Evolutionary conservation across 306 rosid species (phyloP), one percentile per base, ranked within the genome.

Genomic region (Castanopsis chinensis): DNA sequence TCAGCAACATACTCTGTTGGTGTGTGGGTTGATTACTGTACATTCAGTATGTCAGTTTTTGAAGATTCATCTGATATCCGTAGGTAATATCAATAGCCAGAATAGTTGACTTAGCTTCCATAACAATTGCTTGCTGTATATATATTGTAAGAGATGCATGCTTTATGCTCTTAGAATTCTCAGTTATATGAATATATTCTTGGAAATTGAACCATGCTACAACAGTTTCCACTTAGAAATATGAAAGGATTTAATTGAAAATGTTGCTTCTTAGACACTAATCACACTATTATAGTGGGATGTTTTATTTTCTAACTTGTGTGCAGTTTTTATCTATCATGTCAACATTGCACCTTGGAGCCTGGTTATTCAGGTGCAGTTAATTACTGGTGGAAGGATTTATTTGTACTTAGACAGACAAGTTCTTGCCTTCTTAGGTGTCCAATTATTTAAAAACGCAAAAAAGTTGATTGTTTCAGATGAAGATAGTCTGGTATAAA

Each of bases 21-120:
- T 58, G 64, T 91, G 72, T 94, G 98, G 98, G 84, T 86, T 80
- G 97, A 94, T 72, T 94, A 89, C 76, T 92, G 92, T 84, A 85
- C 71, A 83, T 94, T 92, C 84, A 79, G 90, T 65, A 61, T 92
- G 86, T 86, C 86, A 71, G 86, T 85, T 80, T 94, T 92, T 82
- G 97, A 91, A 82, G 94, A 91, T 65, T 87, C 94, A 20, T 86
- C 90, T 84, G 94, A 92, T 84, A 85, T 91, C 81, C 89, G 87
- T 45, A 91, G 98, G 98, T 94, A 90, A 73, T 49, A 4, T 30
- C 35, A 41, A 52, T 35, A 17, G 15, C 57, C 32, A 54, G 14
- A 1, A 67, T 53, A 37, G 53, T 70, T 63, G 12, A 33, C n/a
- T 49, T 23, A 27, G 41, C 25, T 64, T 76, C 27, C 63, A 10